These are phyloP conservation scores for Isabelozyma gotoi DNA, from an alignment of 805 yeast species.

Conservation along the genomic window DNA sequence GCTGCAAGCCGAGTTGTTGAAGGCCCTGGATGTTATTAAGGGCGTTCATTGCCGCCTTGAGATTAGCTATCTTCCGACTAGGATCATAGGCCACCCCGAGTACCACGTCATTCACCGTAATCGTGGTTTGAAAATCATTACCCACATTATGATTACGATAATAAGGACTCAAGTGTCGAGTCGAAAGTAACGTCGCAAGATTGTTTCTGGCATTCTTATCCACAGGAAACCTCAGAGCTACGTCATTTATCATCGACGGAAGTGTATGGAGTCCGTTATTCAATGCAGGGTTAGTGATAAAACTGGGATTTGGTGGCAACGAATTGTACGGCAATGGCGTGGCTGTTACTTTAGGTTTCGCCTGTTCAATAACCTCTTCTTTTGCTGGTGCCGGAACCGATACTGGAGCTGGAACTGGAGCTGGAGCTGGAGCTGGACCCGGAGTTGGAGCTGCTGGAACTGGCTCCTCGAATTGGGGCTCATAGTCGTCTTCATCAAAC, in stretches of 20 bases:
- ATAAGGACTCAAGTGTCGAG: constrained; percentile 25
- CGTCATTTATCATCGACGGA: not conserved
- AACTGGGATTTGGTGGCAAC: constrained; percentile 1
- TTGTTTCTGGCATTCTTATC: constrained; percentile 26
- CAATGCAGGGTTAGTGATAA: not conserved
- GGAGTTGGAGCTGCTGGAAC: constrained; percentile 1
- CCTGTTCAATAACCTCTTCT: not conserved
- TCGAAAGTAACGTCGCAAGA: constrained; percentile 26
- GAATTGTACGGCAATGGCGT: not conserved
- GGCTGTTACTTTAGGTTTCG: not conserved
- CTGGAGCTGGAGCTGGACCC: not conserved
- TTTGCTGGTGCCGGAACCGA: not conserved
- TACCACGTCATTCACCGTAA: constrained; percentile 27
- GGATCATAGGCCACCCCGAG: constrained; percentile 32
- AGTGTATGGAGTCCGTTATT: not conserved
- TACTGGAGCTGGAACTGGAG: not conserved
- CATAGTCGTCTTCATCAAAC: constrained; percentile 3
- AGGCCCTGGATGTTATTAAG: constrained; percentile 12
- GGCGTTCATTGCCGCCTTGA: constrained; percentile 37
- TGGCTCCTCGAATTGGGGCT: constrained; percentile 3
- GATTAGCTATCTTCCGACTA: constrained; percentile 38
- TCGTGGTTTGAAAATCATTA: constrained; percentile 20
- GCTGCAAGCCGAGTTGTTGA: constrained; percentile 7
- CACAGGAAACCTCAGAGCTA: constrained; percentile 5
- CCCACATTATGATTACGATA: constrained; percentile 21